Evolutionary conservation across 2,329 filamentous ascomycete species (phyloP), one percentile per base, ranked within the genome.

Genomic region (Trichophaea hybrida): DNA sequence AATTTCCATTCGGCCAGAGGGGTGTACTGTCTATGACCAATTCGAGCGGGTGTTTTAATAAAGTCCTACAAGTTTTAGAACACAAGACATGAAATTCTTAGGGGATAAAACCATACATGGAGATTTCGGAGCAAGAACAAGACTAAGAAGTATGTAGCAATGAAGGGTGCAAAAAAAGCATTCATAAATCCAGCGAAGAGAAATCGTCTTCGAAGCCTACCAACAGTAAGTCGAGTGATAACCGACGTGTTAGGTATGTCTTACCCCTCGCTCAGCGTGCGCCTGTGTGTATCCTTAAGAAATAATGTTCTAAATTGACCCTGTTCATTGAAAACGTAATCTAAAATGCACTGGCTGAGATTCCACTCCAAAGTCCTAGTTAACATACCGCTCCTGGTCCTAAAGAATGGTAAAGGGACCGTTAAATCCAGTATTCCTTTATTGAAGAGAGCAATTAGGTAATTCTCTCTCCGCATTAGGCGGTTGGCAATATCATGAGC

Each of bases 1-100:
- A 98, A 96, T 69, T 96, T 97, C 93, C 93, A 98, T 71, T 95
- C 86, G 0, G 93, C 93, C 55, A 95, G 80, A 1, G 89, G 87
- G 0, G 91, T 97, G 70, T 96, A 98, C 65, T 89, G 84, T 44
- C 93, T 83, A 13, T 88, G 85, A n/a, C 87, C 86, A 40, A 95
- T 80, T 64, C 89, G 84, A 0, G 88, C 83, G 0, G 88, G 91
- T 64, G 96, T 94, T 69, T 90, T 94, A 73, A 95, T 89, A 70
- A 94, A 96, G 75, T 98, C 91, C 85, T 88, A 48, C n/a, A 37
- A 52, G 13, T n/a, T 12, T 59, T 71, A 38, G 70, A 66, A 37
- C 57, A 13, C 35, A 17, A 8, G 52, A 40, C 8, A 40, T 8
- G 24, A 31, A 32, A 17, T 13, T 34, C 54, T 55, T 38, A 57